Evolutionary conservation across 208 protist species (phyloP).

Genomic region (Strigomonas culicis): DNA sequence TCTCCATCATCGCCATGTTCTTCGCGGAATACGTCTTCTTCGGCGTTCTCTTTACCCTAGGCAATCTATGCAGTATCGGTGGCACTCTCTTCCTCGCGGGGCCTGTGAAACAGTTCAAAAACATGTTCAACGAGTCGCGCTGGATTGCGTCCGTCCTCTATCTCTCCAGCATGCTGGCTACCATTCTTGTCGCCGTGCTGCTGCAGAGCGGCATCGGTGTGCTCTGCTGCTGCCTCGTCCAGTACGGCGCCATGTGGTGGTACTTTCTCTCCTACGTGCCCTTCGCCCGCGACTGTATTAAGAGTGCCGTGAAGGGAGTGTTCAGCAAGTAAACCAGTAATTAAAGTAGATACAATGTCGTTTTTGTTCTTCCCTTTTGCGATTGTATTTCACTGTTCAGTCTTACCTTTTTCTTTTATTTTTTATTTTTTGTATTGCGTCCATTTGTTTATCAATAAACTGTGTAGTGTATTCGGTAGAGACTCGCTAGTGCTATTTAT

Average conservation of each 20-base stretch:
- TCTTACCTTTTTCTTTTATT: too few species aligned
- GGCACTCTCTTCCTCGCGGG: conserved; percentile 79
- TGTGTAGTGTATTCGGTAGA: too few species aligned
- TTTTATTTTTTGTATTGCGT: too few species aligned
- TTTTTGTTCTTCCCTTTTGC: too few species aligned
- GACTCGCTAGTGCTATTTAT: too few species aligned
- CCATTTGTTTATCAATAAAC: too few species aligned
- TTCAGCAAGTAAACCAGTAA: conserved; percentile 16
- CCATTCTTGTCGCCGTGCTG: conserved; percentile 58
- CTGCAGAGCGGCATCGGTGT: conserved; percentile 53
- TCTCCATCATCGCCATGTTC: conserved; percentile 68
- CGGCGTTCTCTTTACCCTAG: conserved; percentile 69
- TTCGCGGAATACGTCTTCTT: conserved; percentile 62
- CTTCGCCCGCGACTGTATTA: conserved; percentile 59
- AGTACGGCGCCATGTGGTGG: conserved; percentile 72
- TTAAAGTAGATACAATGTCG: too few species aligned
- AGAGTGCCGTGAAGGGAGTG: conserved; percentile 19
- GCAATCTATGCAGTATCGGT: conserved; percentile 47
- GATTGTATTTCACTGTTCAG: too few species aligned
- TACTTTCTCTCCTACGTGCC: conserved; percentile 89
- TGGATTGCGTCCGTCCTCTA: conserved; percentile 76
- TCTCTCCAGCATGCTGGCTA: conserved; percentile 62
- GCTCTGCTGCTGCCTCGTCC: conserved; percentile 61
- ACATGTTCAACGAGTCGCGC: conserved; percentile 78
- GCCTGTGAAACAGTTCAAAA: conserved; percentile 65